These are phyloP conservation scores for Colletotrichum cereale DNA, from an alignment of 2,329 filamentous ascomycete species.

Conservation along the genomic window DNA sequence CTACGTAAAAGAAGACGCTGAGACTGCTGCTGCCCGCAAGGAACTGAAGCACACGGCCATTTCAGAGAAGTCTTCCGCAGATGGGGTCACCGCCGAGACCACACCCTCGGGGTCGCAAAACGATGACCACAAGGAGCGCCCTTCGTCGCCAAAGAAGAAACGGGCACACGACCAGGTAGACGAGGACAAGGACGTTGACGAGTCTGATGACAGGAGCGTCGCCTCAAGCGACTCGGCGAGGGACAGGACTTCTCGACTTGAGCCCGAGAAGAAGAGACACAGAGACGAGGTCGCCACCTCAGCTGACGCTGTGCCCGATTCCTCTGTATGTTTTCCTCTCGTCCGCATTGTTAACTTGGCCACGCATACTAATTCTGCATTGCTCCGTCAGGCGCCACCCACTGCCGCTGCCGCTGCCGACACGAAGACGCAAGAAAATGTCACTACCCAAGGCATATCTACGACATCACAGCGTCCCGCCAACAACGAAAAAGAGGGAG, in stretches of 20 bases:
- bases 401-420: conserved; percentile 18
- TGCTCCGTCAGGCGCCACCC: conserved; percentile 16
- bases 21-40: conserved; percentile 72
- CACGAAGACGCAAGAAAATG: not conserved
- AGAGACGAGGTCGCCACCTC: conserved; percentile 62
- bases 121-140: conserved; percentile 61
- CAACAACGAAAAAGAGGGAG: conserved; percentile 47
- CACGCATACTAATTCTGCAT: conserved; percentile 11
- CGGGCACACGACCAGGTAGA: conserved; percentile 71
- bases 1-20: conserved; percentile 68
- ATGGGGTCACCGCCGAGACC: conserved; percentile 44
- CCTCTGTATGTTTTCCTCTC: conserved; percentile 13
- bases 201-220: conserved; percentile 58
- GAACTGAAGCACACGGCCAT: conserved; percentile 75
- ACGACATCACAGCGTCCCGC: conserved; percentile 22
- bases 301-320: conserved; percentile 7
- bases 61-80: conserved; percentile 60
- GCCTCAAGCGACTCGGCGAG: conserved; percentile 60
- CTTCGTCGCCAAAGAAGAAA: conserved; percentile 74
- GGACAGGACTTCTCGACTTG: conserved; percentile 59
- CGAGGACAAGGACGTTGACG: conserved; percentile 56
- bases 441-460: conserved; percentile 46
- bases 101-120: conserved; percentile 46
- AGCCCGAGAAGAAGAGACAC: conserved; percentile 75
- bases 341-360: not conserved